Conservation (phyloP, 371 early-diverging fungal species). For the Mortierella sp. region DNA sequence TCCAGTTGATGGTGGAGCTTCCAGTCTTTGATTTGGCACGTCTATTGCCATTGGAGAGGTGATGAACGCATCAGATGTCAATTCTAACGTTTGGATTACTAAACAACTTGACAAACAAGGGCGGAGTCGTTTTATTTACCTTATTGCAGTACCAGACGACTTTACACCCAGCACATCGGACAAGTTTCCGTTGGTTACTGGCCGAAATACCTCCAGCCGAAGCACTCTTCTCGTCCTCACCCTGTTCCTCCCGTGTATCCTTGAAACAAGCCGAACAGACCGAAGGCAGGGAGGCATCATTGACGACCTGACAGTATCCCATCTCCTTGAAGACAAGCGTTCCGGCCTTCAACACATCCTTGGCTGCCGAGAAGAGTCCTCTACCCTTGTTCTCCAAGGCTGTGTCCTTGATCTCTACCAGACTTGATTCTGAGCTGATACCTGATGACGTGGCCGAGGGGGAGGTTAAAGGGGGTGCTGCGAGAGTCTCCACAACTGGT, state of each 20-base stretch:
- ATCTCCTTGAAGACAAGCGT: constrained; percentile 45
- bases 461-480: constrained; percentile 25
- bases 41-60: constrained; percentile 7
- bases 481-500: neutral
- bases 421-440: constrained; percentile 17
- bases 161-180: constrained; percentile 50
- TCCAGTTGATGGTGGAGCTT: constrained; percentile 54
- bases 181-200: constrained; percentile 51
- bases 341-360: constrained; percentile 31
- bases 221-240: constrained; percentile 23
- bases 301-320: constrained; percentile 45
- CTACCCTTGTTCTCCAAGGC: constrained; percentile 29
- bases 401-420: constrained; percentile 35
- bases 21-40: constrained; percentile 55
- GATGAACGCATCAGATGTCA: neutral
- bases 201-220: constrained; percentile 13
- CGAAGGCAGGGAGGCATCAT: constrained; percentile 39
- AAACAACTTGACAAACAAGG: neutral
- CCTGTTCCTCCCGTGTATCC: constrained; percentile 49
- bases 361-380: constrained; percentile 35
- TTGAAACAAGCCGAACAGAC: constrained; percentile 53
- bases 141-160: constrained; percentile 56
- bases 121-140: constrained; percentile 9
- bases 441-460: constrained; percentile 33
- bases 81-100: neutral